Evolutionary conservation across 139 green algal genomes (phyloP).

Genomic region (Chlamydomonas incerta): DNA sequence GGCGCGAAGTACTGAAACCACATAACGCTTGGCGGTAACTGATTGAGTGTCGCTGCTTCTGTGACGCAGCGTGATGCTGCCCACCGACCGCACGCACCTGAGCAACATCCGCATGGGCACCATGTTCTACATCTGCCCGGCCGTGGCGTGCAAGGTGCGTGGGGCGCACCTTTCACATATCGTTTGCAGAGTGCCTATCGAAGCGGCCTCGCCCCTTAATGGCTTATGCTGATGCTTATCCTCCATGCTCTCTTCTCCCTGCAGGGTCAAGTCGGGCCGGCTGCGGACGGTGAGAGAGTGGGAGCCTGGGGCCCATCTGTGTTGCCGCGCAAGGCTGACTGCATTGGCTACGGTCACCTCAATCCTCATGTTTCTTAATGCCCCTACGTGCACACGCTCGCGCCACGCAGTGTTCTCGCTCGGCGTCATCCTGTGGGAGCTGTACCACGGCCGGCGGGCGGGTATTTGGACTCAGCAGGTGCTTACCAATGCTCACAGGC

Average conservation of each 20-base stretch:
- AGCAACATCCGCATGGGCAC: conserved; percentile 45
- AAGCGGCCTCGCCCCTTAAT: not conserved
- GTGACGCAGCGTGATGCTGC: conserved; percentile 16
- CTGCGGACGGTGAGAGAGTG: not conserved
- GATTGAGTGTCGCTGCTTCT: too few species aligned
- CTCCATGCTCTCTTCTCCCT: too few species aligned
- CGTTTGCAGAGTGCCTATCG: too few species aligned
- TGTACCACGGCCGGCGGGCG: conserved; percentile 39
- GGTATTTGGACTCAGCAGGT: not conserved
- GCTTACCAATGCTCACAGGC: too few species aligned
- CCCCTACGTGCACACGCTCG: too few species aligned
- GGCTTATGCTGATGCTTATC: not conserved
- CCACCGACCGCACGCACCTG: conserved; percentile 21
- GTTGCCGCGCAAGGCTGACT: too few species aligned
- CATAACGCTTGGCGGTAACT: too few species aligned
- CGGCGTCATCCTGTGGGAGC: conserved; percentile 48
- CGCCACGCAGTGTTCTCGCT: conserved; percentile 33
- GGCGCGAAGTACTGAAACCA: too few species aligned
- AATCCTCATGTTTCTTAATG: too few species aligned
- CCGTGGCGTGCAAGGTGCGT: conserved; percentile 12
- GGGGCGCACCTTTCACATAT: not conserved
- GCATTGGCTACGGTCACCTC: too few species aligned
- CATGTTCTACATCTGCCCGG: conserved; percentile 46
- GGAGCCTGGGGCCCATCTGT: too few species aligned
- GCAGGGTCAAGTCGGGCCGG: not conserved